Evolutionary conservation across 495 filamentous ascomycete genomes (phyloP).

Genomic region (Talaromyces nanjingensis): DNA sequence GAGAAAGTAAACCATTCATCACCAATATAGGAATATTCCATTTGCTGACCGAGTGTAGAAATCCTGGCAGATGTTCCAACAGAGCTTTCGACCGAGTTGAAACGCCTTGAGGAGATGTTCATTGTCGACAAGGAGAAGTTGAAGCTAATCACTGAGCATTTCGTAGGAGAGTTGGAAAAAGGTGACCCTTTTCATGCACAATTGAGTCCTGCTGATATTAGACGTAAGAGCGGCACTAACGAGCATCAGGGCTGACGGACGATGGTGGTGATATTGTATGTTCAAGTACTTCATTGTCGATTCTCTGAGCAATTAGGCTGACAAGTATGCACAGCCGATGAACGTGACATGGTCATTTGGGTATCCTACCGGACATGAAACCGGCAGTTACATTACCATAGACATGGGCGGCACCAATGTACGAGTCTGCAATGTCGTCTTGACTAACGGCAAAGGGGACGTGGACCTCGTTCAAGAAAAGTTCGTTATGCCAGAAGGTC

Average conservation of each 20-base stretch:
- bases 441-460: conserved; percentile 73
- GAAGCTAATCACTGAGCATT: conserved; percentile 76
- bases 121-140: conserved; percentile 63
- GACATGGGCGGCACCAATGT: conserved; percentile 97
- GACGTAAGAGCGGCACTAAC: background rate
- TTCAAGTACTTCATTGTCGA: conserved; percentile 11
- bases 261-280: conserved; percentile 83
- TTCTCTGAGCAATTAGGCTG: conserved; percentile 8
- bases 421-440: conserved; percentile 81
- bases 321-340: conserved; percentile 65
- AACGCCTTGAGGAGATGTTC: conserved; percentile 70
- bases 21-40: background rate
- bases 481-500: conserved; percentile 79
- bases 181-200: conserved; percentile 35
- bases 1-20: conserved; percentile 1
- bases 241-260: conserved; percentile 54
- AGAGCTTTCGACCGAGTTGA: conserved; percentile 65
- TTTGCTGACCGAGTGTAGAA: conserved; percentile 37
- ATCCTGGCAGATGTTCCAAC: conserved; percentile 64
- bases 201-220: background rate
- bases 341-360: conserved; percentile 92
- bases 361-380: conserved; percentile 76
- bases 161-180: conserved; percentile 71
- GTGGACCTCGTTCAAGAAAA: conserved; percentile 93
- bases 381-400: conserved; percentile 77